phyloP scores from a whole-genome alignment of 2,329 filamentous ascomycete genomes.

The Torrubiellomyces zombiae region DNA sequence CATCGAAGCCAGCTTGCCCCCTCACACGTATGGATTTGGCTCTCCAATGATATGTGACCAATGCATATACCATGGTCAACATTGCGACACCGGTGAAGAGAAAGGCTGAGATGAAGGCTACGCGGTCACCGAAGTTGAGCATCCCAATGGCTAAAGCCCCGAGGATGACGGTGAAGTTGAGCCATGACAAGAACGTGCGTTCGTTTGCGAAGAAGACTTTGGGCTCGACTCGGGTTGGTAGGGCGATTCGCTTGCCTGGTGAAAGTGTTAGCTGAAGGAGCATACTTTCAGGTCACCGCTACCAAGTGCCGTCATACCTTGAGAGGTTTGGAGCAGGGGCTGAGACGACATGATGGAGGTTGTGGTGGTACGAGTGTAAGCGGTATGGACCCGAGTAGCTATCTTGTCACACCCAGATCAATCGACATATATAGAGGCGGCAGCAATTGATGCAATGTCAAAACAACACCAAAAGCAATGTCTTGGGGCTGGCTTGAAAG shows the following conservation, averaged over 20 bases:
- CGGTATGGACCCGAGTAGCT: too few relatives aligned
- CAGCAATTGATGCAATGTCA: too few relatives aligned
- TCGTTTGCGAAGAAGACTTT: constrained; percentile 99
- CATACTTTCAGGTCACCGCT: too few relatives aligned
- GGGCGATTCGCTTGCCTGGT: constrained; percentile 93
- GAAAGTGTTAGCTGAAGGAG: constrained; percentile 5
- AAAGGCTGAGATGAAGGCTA: constrained; percentile 85
- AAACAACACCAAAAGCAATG: too few relatives aligned
- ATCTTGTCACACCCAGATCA: too few relatives aligned
- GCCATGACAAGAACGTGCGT: constrained; percentile 96
- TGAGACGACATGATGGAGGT: constrained; percentile 84
- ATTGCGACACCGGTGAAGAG: constrained; percentile 91
- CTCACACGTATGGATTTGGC: constrained; percentile 81
- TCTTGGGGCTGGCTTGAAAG: too few relatives aligned
- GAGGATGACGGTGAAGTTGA: constrained; percentile 98
- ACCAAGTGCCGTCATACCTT: constrained; percentile 41
- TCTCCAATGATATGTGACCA: constrained; percentile 93
- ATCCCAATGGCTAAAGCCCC: constrained; percentile 92
- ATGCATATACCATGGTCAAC: constrained; percentile 85
- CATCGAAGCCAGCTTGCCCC: constrained; percentile 91
- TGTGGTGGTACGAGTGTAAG: too few relatives aligned
- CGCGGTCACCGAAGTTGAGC: constrained; percentile 90
- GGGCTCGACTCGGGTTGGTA: constrained; percentile 93
- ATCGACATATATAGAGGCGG: too few relatives aligned
- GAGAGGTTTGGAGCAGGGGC: constrained; percentile 85